phyloP scores from a whole-genome alignment of 2,329 filamentous ascomycete genomes.

The Pyricularia sp. region DNA sequence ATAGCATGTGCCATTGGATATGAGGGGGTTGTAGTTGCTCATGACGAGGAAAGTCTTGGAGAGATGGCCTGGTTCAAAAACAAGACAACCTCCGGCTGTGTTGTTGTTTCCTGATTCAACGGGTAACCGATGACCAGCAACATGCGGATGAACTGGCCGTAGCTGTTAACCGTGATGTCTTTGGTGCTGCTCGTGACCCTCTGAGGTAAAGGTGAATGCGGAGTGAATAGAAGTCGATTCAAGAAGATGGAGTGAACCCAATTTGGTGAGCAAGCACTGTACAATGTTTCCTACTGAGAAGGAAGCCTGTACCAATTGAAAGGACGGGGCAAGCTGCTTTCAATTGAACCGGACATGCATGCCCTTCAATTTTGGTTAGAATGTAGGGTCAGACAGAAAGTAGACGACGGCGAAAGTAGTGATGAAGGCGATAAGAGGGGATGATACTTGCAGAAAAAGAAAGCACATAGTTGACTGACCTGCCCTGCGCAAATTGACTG shows the following conservation, averaged over 20 bases:
- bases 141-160: neutral
- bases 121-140: neutral
- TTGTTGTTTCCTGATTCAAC: neutral
- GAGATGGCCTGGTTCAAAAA: neutral
- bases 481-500: neutral
- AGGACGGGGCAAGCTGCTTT: too few relatives aligned
- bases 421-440: neutral
- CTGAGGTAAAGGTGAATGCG: neutral
- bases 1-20: conserved; percentile 11
- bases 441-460: neutral
- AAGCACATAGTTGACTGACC: neutral
- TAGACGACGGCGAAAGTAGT: neutral
- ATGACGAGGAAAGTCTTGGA: neutral
- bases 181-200: neutral
- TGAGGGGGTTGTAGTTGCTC: conserved; percentile 4
- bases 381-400: neutral
- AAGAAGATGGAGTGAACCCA: too few relatives aligned
- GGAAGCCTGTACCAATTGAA: too few relatives aligned
- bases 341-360: too few relatives aligned
- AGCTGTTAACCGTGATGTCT: neutral
- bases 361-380: neutral
- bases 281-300: too few relatives aligned
- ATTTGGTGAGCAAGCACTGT: too few relatives aligned
- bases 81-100: neutral
- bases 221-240: neutral